A percentile compares a stretch with the other conserved stretches of the same genome.
Conservation (phyloP, 2,329 filamentous ascomycete species). For the Colletotrichum truncatum region DNA sequence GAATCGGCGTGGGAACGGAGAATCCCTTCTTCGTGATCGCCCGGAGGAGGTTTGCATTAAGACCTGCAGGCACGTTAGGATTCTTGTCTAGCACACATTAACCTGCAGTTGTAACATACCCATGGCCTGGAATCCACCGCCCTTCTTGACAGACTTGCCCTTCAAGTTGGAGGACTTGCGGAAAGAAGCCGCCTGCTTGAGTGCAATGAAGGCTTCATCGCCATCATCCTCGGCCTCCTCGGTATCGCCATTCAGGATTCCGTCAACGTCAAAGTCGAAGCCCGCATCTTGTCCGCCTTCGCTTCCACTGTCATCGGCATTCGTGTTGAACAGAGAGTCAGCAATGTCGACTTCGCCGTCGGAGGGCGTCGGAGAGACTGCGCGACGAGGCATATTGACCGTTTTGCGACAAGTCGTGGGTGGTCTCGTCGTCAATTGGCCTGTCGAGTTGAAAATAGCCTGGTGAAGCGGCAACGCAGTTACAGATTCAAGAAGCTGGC, state of each 20-base stretch:
- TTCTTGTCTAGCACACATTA: too few relatives aligned
- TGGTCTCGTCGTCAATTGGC: neutral
- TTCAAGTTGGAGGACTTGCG: conserved; percentile 85
- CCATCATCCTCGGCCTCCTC: conserved; percentile 68
- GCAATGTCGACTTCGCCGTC: conserved; percentile 94
- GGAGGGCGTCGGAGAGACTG: conserved; percentile 82
- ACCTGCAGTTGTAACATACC: too few relatives aligned
- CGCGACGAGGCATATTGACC: conserved; percentile 73
- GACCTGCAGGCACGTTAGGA: conserved; percentile 52
- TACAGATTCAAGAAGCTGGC: conserved; percentile 12
- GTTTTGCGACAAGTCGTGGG: neutral
- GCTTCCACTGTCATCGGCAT: conserved; percentile 48
- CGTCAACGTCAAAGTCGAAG: conserved; percentile 64
- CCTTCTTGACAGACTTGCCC: conserved; percentile 89
- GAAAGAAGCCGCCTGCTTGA: conserved; percentile 87
- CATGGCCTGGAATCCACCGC: conserved; percentile 97
- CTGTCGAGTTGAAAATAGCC: neutral
- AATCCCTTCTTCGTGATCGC: conserved; percentile 95
- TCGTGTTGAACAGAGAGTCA: conserved; percentile 74
- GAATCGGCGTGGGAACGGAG: conserved; percentile 94
- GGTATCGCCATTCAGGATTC: conserved; percentile 67
- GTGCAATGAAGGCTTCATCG: conserved; percentile 91
- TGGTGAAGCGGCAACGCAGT: conserved; percentile 10
- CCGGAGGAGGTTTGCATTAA: conserved; percentile 85
- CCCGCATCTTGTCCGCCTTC: conserved; percentile 50